Evolutionary conservation across 108 stramenopile genomes (phyloP), one percentile per base, ranked within the genome.

Genomic region (Cyclotella atomus): DNA sequence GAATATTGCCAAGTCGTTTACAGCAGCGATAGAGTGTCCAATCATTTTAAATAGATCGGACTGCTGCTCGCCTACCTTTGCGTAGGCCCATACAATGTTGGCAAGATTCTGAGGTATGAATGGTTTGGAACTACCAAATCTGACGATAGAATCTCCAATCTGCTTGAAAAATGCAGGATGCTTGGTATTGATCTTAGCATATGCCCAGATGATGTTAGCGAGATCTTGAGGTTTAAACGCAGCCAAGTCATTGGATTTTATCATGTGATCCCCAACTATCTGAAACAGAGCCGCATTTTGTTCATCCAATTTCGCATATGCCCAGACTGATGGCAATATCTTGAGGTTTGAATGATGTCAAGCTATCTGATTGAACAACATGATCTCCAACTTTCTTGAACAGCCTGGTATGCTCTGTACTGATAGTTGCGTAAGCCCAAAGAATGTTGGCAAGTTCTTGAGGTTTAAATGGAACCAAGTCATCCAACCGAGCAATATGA

Each of bases 341-440:
- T 52, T 71, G 70, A 2, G 70, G 45, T 28, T 71, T 61, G 70
- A 71, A 71, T 60, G 27, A 9, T 28, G 9, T 19, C 47, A 49
- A 49, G 4, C n/a, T 19, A n/a, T 49, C 47, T n/a, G 17, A 19
- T 49, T 10, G 16, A n/a, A 49, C 47, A 19, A 49, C n/a, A 4
- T 4, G 9, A 49, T 49, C 47, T n/a, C 47, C 47, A 49, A 49
- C n/a, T 19, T 10, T 49, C 4, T 10, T 49, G n/a, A 49, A 49
- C 47, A 49, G 4, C n/a, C n/a, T 19, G 16, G n/a, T 9, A 49
- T 49, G 47, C 10, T n/a, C 4, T 17, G 4, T 17, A 4, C n/a
- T 49, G n/a, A 12, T 4, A 12, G 10, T n/a, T n/a, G 47, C 47
- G n/a, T 17, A 49, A 17, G 47, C 47, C 47, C 47, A 49, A 19